phyloP scores from a whole-genome alignment of 2,329 filamentous ascomycete genomes.

The Cytospora piceicola region DNA sequence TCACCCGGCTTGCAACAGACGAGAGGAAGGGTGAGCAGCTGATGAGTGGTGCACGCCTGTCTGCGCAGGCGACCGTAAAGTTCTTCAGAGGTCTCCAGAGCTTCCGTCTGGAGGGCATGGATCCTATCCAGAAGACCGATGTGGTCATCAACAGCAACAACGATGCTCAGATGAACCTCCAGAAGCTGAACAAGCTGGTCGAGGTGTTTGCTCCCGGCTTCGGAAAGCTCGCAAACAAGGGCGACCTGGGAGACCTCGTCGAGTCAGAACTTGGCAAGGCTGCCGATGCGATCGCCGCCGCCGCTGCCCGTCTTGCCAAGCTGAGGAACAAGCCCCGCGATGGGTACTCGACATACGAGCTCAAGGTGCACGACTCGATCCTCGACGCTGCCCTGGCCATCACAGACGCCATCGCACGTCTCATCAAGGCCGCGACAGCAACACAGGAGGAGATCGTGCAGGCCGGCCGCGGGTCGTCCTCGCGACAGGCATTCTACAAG shows the following conservation, averaged over 20 bases:
- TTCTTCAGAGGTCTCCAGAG: constrained; percentile 96
- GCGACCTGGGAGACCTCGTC: constrained; percentile 90
- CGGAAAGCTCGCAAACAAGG: constrained; percentile 76
- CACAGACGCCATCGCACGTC: constrained; percentile 87
- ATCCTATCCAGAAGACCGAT: constrained; percentile 90
- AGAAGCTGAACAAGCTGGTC: constrained; percentile 90
- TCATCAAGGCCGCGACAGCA: constrained; percentile 91
- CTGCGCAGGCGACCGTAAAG: constrained; percentile 83
- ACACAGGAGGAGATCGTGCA: constrained; percentile 97
- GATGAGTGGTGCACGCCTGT: constrained; percentile 78
- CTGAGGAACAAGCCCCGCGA: constrained; percentile 96
- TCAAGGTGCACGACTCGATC: constrained; percentile 94
- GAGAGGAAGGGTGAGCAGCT: constrained; percentile 92
- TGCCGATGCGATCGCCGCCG: constrained; percentile 92
- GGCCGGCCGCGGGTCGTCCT: constrained; percentile 85
- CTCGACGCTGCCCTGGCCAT: constrained; percentile 91
- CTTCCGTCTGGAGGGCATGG: constrained; percentile 88
- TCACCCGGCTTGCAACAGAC: constrained; percentile 89
- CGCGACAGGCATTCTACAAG: constrained; percentile 95
- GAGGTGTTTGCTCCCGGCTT: constrained; percentile 90
- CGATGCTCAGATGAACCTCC: constrained; percentile 91
- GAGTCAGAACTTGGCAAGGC: constrained; percentile 91
- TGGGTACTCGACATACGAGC: constrained; percentile 92
- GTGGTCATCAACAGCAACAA: constrained; percentile 98
- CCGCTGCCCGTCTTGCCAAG: constrained; percentile 85